phyloP scores from a whole-genome alignment of 495 filamentous ascomycete genomes.

The Penicillium cosmopolitanum region DNA sequence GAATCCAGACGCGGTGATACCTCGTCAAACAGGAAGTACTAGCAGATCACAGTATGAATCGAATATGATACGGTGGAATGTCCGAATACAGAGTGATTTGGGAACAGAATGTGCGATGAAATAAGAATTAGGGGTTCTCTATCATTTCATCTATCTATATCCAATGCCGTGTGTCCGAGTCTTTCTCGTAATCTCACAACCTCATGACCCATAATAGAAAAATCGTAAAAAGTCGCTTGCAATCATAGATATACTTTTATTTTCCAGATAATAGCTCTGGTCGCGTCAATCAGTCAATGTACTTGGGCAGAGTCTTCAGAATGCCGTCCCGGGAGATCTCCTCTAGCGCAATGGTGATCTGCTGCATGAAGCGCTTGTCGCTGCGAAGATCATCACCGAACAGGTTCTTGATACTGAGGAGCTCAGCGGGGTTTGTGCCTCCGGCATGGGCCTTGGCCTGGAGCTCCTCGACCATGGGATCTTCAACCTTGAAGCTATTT shows the following conservation, averaged over 20 bases:
- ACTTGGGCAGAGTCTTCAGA: conserved; percentile 49
- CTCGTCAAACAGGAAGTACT: too few species aligned
- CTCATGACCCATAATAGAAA: conserved; percentile 17
- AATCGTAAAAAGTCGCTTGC: conserved; percentile 25
- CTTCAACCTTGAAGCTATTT: conserved; percentile 40
- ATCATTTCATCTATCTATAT: conserved; percentile 34
- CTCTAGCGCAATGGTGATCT: conserved; percentile 45
- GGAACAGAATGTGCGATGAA: too few species aligned
- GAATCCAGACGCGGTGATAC: too few species aligned
- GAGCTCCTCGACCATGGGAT: conserved; percentile 50
- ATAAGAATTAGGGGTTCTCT: conserved; percentile 13
- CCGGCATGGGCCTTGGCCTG: conserved; percentile 44
- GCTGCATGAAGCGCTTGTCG: conserved; percentile 44
- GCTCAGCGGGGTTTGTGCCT: conserved; percentile 35
- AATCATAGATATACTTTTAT: conserved; percentile 19
- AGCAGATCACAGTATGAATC: too few species aligned
- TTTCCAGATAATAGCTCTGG: conserved; percentile 10
- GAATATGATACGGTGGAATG: too few species aligned
- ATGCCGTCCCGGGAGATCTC: conserved; percentile 46
- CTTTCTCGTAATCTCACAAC: conserved; percentile 18
- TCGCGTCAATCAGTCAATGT: conserved; percentile 36
- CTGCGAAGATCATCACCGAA: conserved; percentile 51
- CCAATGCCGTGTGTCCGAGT: conserved; percentile 5
- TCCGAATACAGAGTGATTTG: too few species aligned
- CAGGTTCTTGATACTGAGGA: conserved; percentile 46